Conservation (phyloP, 345 rosid species). For the Eucalyptus tenuipes region DNA sequence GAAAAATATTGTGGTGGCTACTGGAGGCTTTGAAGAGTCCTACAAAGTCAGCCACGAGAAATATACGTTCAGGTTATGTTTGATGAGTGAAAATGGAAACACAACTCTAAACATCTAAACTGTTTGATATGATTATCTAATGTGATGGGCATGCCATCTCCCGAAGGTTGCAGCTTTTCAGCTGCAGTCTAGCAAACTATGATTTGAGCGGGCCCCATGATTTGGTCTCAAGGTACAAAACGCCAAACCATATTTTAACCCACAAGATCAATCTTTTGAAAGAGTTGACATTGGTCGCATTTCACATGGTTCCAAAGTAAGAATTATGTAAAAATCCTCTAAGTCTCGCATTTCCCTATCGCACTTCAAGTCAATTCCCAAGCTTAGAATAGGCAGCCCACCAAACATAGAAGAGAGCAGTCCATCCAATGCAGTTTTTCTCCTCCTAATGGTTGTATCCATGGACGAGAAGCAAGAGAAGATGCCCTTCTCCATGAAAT, state of each 20-base stretch:
- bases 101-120: neutral
- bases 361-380: neutral
- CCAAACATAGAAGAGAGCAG: neutral
- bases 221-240: neutral
- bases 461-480: neutral
- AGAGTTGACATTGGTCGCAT: neutral
- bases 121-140: neutral
- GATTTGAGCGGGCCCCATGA: neutral
- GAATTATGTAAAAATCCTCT: neutral
- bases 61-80: neutral
- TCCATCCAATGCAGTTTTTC: neutral
- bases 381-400: neutral
- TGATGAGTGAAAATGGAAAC: neutral
- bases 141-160: neutral
- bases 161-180: neutral
- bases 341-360: neutral
- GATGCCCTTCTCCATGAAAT: neutral
- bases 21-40: slow-evolving; percentile 45
- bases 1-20: slow-evolving; percentile 71
- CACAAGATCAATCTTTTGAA: neutral
- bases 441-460: neutral
- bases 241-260: neutral
- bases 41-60: slow-evolving; percentile 1
- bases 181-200: neutral
- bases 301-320: neutral